Evolutionary conservation across 805 yeast genomes (phyloP), one percentile per base, ranked within the genome.

Genomic region (Nakazawaea anatomiae): DNA sequence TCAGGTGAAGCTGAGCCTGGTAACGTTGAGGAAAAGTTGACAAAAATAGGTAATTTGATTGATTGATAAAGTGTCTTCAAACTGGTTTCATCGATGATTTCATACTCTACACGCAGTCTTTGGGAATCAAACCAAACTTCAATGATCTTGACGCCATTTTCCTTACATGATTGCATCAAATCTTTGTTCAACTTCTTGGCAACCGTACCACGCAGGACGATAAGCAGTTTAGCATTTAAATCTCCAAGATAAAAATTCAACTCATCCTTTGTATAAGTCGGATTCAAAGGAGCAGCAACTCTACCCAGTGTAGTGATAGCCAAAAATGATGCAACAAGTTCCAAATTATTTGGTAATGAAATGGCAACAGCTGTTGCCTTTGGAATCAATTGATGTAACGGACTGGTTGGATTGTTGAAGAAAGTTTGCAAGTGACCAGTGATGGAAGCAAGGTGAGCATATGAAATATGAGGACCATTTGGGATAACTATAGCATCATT

Each of bases 211-310:
- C 67, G 64, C 30, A 85, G 81, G 8, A 83, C 85, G 52, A 83
- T 66, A 31, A 85, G 71, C 29, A 82, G 80, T 48, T 71, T 71
- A 6, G 87, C 74, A 57, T 76, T 68, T 56, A 85, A 66, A 59
- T 85, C 90, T 41, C 73, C 76, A 45, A 85, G 66, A 61, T 83
- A 84, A 63, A 83, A 82, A 58, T 80, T 82, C 60, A 82, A 80
- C 64, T 85, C 91, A 35, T 66, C 57, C 57, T 78, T 75, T 58
- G 76, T 82, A 63, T 82, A 83, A 49, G 74, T 73, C 12, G 88
- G 77, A 58, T 85, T 85, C 61, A 85, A 68, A 11, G 91, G 91
- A 1, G 89, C 87, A 25, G 85, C 86, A 43, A 84, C 70, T 56
- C 77, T 70, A 1, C 80, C 76, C 31, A 79, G 73, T 55, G 77